Evolutionary conservation across 345 rosid species (phyloP).

Genomic region (Brassica napus): DNA sequence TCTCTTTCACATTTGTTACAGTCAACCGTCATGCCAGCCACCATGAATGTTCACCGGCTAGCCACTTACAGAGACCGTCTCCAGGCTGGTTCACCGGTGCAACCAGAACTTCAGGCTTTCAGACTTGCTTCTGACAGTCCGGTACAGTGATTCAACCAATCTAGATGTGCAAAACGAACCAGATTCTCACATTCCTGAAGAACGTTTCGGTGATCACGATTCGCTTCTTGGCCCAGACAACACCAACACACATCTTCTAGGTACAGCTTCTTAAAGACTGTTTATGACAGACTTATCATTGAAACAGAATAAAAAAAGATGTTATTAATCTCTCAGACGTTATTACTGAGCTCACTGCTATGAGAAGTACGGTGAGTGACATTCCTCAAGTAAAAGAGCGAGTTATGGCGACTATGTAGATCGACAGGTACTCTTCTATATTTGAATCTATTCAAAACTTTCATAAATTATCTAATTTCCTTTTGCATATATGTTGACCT

Average conservation of each 20-base stretch:
- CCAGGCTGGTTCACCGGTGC: background rate
- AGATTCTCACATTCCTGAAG: background rate
- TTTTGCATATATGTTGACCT: background rate
- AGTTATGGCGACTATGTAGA: no score
- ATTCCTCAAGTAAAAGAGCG: background rate
- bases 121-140: background rate
- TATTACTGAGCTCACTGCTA: background rate
- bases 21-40: background rate
- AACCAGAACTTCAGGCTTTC: background rate
- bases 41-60: background rate
- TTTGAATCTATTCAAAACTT: no score
- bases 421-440: no score
- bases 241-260: background rate
- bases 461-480: no score
- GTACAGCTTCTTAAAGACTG: background rate
- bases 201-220: background rate
- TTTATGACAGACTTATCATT: background rate
- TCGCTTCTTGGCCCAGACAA: background rate
- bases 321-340: background rate
- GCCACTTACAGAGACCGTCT: background rate
- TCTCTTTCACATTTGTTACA: background rate
- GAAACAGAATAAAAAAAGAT: no score
- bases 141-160: background rate
- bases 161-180: background rate
- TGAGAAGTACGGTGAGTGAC: background rate